Base-by-base conservation (phyloP, 179 eudicot species). In the Beta corolliflora region DNA sequence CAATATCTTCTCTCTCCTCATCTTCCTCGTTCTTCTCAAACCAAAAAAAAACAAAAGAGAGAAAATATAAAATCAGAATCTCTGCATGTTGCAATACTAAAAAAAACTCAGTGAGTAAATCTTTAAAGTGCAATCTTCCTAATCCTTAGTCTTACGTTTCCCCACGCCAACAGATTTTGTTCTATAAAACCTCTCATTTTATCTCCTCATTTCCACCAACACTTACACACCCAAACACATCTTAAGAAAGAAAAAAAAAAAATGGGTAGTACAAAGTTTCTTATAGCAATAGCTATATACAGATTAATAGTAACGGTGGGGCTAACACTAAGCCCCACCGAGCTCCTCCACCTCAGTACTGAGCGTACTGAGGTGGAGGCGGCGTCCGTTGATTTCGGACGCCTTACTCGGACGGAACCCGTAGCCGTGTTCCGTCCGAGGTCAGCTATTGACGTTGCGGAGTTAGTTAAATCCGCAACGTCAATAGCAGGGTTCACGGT, bases 341-440 rank as follows among this genome's bases (percentile, higher is more conserved):
- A 88, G 59, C 84, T 77, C 5, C 85, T 84, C 75, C 87, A 83
- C 15, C 87, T 93, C n/a, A 85, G 64, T 41, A 66, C 87, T 18
- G 81, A 88, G 76, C 89, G 86, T 0, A 45, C 74, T n/a, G 89
- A 88, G 64, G 16, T 92, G 21, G 83, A 75, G 25, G 23, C 79
- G 8, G 97, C 90, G 9, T 92, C 97, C 3, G 52, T 77, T 0
- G 98, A 95, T 73, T 95, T 95, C 70, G 98, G 98, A 18, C 84
- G 88, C 13, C 25, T 90, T 19, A 77, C 98, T 11, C 97, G 73
- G 9, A 97, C 97, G 77, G 98, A 93, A 14, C 93, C 92, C 94
- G 60, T 97, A 88, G 19, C 93, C 88, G 4, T 86, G 54, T 66
- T 90, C 85, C 67, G 77, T 29, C 97, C 98, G 45, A 67, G 70